Evolutionary conservation across 2,329 filamentous ascomycete species (phyloP).

Genomic region (Claviceps digitariae): DNA sequence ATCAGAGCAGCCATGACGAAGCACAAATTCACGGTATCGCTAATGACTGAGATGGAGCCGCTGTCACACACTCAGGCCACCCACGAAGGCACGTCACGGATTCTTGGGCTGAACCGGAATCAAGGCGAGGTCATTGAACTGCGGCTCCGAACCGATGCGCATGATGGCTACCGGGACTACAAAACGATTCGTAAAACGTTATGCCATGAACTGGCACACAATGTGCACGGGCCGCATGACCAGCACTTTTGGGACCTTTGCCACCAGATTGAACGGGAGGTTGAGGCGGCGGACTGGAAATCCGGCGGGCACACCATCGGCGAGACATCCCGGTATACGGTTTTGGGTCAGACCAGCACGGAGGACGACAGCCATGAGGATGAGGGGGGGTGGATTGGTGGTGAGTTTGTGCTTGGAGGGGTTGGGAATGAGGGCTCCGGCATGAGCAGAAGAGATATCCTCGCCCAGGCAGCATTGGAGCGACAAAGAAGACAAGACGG

Average conservation of each 20-base stretch:
- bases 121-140: constrained; percentile 82
- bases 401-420: constrained; percentile 60
- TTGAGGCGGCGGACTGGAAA: constrained; percentile 67
- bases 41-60: constrained; percentile 95
- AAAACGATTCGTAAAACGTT: constrained; percentile 80
- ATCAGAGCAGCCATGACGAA: constrained; percentile 72
- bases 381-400: constrained; percentile 64
- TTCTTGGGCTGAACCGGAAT: constrained; percentile 79
- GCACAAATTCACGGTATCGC: constrained; percentile 70
- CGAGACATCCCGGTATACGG: constrained; percentile 47
- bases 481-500: constrained; percentile 20
- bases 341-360: constrained; percentile 32
- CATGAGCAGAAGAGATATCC: constrained; percentile 58
- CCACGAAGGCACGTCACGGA: constrained; percentile 60
- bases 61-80: constrained; percentile 58
- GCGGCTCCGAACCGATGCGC: constrained; percentile 78
- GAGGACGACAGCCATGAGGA: constrained; percentile 46
- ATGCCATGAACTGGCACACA: constrained; percentile 91
- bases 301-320: constrained; percentile 53
- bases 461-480: constrained; percentile 40
- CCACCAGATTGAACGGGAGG: constrained; percentile 75
- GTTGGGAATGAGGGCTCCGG: constrained; percentile 28
- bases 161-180: constrained; percentile 90
- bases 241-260: constrained; percentile 81
- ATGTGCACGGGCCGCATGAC: constrained; percentile 76